Conservation (phyloP, 2,329 filamentous ascomycete genomes). For the Metarhizium guizhouense region DNA sequence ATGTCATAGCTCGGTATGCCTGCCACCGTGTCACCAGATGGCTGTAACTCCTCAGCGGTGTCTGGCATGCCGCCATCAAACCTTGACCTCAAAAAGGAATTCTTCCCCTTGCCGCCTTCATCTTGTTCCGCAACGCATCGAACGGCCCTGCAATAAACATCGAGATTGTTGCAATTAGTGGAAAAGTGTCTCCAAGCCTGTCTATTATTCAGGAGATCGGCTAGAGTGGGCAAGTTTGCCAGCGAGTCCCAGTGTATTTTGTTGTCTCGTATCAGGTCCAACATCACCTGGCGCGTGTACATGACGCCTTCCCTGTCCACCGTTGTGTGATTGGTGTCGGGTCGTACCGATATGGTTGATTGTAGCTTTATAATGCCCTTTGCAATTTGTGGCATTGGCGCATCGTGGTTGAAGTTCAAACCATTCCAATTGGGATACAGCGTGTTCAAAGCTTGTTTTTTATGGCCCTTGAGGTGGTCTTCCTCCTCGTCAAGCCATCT, state of each 20-base stretch:
- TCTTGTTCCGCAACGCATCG: neutral
- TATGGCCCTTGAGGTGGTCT: constrained; percentile 18
- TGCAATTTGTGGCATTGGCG: constrained; percentile 16
- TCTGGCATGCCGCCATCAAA: constrained; percentile 11
- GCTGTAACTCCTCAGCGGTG: constrained; percentile 13
- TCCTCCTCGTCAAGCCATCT: constrained; percentile 18
- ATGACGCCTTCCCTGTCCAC: constrained; percentile 9
- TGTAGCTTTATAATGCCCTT: constrained; percentile 13
- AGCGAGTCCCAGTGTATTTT: constrained; percentile 22
- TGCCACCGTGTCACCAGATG: neutral
- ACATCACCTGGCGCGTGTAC: neutral
- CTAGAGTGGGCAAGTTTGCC: constrained; percentile 18
- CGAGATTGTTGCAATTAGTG: constrained; percentile 10
- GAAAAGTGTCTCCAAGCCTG: constrained; percentile 4
- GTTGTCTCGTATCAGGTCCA: constrained; percentile 13
- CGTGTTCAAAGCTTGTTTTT: constrained; percentile 7
- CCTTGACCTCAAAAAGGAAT: neutral
- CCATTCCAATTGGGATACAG: constrained; percentile 20
- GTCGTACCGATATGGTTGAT: constrained; percentile 8
- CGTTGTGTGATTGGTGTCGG: neutral
- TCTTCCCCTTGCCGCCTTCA: neutral
- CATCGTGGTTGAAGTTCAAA: constrained; percentile 20
- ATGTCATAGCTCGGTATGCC: constrained; percentile 3
- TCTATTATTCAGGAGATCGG: constrained; percentile 6
- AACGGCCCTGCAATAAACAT: constrained; percentile 12